These are phyloP conservation scores for Claviceps quebecensis DNA, from an alignment of 2,329 filamentous ascomycete species.

Conservation along the genomic window DNA sequence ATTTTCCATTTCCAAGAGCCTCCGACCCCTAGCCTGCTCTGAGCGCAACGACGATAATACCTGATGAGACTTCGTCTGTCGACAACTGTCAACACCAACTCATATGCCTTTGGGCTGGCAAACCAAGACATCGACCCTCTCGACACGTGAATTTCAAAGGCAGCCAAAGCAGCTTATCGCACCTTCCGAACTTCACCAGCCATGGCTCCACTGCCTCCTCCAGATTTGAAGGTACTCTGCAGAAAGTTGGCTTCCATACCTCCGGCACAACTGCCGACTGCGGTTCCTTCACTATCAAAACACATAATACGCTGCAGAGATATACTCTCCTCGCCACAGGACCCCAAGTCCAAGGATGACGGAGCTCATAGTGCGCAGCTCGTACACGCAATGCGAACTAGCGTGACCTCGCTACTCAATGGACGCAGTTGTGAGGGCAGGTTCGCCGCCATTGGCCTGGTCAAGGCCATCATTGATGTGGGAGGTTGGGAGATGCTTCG, in stretches of 20 bases:
- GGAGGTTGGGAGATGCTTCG: conserved; percentile 74
- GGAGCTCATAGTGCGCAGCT: conserved; percentile 52
- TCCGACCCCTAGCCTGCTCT: background rate
- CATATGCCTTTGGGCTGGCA: background rate
- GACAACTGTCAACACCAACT: background rate
- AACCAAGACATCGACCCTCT: background rate
- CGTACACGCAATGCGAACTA: conserved; percentile 69
- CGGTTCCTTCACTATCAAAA: conserved; percentile 54
- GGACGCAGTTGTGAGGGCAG: conserved; percentile 61
- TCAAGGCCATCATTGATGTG: conserved; percentile 69
- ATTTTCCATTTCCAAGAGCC: background rate
- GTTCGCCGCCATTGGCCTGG: conserved; percentile 62
- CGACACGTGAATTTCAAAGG: background rate
- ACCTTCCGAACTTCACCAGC: background rate
- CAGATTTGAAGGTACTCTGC: conserved; percentile 51
- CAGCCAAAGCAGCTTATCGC: background rate
- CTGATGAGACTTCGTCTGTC: background rate
- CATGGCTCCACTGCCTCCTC: conserved; percentile 17
- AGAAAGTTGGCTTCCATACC: conserved; percentile 58
- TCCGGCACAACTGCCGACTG: conserved; percentile 56
- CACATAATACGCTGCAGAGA: conserved; percentile 43
- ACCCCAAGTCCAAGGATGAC: conserved; percentile 46
- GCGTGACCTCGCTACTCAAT: conserved; percentile 63
- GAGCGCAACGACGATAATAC: background rate
- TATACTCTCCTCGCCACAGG: conserved; percentile 49